phyloP scores from a whole-genome alignment of 345 rosid species.

The Eucalyptus viminalis region DNA sequence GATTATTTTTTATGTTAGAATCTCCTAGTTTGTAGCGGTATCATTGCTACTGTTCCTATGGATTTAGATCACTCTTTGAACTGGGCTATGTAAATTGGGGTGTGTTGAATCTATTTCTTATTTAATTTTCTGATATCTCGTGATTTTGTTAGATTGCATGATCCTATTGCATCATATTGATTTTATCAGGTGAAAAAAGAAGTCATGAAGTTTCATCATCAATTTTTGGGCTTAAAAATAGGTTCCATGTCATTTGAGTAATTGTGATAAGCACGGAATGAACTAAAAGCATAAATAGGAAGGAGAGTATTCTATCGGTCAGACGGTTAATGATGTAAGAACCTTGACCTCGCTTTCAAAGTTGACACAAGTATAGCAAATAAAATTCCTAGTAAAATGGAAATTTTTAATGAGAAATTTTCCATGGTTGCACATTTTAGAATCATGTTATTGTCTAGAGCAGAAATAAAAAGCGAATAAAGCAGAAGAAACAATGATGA shows the following conservation, averaged over 20 bases:
- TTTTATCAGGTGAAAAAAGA: too few species aligned
- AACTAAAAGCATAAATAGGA: neutral
- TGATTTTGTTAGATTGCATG: too few species aligned
- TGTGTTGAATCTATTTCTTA: too few species aligned
- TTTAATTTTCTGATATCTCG: too few species aligned
- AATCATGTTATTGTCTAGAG: neutral
- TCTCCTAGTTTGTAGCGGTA: too few species aligned
- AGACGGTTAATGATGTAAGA: neutral
- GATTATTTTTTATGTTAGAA: too few species aligned
- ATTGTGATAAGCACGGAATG: neutral
- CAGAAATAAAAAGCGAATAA: neutral
- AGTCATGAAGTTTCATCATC: neutral
- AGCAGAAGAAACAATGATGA: neutral
- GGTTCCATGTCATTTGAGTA: neutral
- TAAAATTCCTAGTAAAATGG: neutral
- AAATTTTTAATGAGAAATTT: neutral
- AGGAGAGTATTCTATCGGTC: neutral
- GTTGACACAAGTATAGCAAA: neutral
- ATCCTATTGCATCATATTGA: too few species aligned
- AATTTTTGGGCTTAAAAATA: neutral
- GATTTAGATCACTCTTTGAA: too few species aligned
- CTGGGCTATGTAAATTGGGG: accelerated
- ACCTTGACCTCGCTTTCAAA: accelerated
- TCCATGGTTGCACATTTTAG: neutral
- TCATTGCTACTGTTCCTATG: too few species aligned